Evolutionary conservation across 1,284 basidiomycete genomes (phyloP).

Genomic region (Sporisorium exsertum): DNA sequence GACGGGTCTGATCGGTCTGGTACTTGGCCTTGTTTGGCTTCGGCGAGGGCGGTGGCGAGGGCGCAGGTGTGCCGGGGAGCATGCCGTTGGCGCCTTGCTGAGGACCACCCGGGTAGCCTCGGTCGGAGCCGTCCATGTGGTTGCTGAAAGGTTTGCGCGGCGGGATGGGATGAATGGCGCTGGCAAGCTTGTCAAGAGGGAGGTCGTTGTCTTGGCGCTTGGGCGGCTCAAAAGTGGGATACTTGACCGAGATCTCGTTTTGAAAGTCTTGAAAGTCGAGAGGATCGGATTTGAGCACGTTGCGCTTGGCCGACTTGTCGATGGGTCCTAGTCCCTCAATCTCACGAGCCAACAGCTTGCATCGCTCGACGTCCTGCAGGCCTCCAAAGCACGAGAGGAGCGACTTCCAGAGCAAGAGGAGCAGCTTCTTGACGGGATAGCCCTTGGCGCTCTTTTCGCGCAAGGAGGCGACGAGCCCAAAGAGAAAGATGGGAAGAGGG

Average conservation of each 20-base stretch:
- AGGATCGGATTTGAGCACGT: slow-evolving; percentile 59
- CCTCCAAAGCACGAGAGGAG: slow-evolving; percentile 92
- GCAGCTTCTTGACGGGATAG: slow-evolving; percentile 74
- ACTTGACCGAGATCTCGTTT: slow-evolving; percentile 65
- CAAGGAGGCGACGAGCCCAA: slow-evolving; percentile 86
- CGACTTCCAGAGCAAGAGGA: slow-evolving; percentile 96
- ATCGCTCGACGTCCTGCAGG: slow-evolving; percentile 83
- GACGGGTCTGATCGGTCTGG: slow-evolving; percentile 93
- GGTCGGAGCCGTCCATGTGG: slow-evolving; percentile 82
- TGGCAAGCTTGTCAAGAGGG: slow-evolving; percentile 67
- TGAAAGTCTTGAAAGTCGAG: slow-evolving; percentile 63
- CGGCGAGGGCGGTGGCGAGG: slow-evolving; percentile 83
- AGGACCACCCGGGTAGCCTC: slow-evolving; percentile 84
- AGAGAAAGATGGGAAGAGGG: slow-evolving; percentile 90
- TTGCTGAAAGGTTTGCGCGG: slow-evolving; percentile 54
- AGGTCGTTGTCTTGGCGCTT: slow-evolving; percentile 68
- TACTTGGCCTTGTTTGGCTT: slow-evolving; percentile 99
- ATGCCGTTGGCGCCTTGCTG: slow-evolving; percentile 61
- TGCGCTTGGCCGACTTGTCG: slow-evolving; percentile 41
- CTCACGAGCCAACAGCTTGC: slow-evolving; percentile 87
- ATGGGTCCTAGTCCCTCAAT: slow-evolving; percentile 73
- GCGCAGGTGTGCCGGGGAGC: slow-evolving; percentile 76
- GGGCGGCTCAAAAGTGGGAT: slow-evolving; percentile 71
- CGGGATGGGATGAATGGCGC: slow-evolving; percentile 58
- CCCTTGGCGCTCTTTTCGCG: slow-evolving; percentile 94